phyloP scores from a whole-genome alignment of 306 rosid genomes.

The Betula pendula region DNA sequence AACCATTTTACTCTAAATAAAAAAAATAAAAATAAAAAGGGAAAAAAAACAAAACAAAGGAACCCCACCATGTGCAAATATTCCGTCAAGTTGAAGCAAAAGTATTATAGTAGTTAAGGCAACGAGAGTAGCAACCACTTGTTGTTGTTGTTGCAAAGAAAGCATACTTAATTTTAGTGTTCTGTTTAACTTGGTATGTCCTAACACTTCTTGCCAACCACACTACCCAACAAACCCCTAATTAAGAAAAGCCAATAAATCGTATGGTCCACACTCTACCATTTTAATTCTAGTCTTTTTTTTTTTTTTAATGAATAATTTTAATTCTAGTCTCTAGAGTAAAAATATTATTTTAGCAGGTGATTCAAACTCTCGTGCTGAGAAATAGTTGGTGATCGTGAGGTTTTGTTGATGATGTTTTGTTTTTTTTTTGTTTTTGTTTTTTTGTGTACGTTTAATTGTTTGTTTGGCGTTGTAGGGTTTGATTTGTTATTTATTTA shows the following conservation, averaged over 20 bases:
- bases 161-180: too few relatives aligned
- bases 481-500: too few relatives aligned
- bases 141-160: too few relatives aligned
- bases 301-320: too few relatives aligned
- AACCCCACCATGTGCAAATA: constrained; percentile 22
- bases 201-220: not conserved
- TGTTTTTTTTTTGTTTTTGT: too few relatives aligned
- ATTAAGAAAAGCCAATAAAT: not conserved
- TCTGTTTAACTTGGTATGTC: not conserved
- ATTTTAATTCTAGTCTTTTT: not conserved
- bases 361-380: too few relatives aligned
- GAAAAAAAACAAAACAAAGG: not conserved
- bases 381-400: too few relatives aligned
- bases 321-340: too few relatives aligned
- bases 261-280: not conserved
- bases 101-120: not conserved
- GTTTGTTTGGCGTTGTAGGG: too few relatives aligned
- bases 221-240: not conserved
- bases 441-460: too few relatives aligned
- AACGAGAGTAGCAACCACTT: not conserved
- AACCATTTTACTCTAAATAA: not conserved
- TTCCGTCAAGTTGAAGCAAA: constrained; percentile 8
- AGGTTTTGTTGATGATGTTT: too few relatives aligned
- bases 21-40: not conserved
- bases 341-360: too few relatives aligned